Evolutionary conservation across 2,329 filamentous ascomycete species (phyloP), one percentile per base, ranked within the genome.

Genomic region (Ophiocordyceps robertsii): DNA sequence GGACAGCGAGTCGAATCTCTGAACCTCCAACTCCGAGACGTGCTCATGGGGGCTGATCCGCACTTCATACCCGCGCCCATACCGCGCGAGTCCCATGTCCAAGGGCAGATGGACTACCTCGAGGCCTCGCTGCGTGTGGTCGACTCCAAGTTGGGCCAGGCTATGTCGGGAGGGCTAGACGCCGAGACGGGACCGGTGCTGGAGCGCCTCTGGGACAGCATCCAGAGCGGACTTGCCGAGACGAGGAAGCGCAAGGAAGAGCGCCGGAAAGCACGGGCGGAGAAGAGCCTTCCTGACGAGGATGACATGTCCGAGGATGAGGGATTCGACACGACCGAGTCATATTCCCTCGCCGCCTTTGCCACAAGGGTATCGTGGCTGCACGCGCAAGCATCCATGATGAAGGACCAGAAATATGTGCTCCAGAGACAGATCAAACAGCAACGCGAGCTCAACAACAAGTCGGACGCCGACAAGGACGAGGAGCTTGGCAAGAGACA

Each of bases 391-490:
- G 76, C 86, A n/a, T 82, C 80, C 16, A 76, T 76, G 17, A 68
- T 95, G 31, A 81, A 85, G 47, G 85, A 95, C 52, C 89, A 96
- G 57, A 93, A 95, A 58, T 77, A 79, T 39, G 89, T 95, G 19
- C 72, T 96, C 9, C 83, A 90, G 54, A 79, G 88, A 37, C 89
- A 96, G 59, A 90, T 95, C 54, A 90, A 94, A 64, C 89, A 96
- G 58, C 90, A 96, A 63, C 83, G 89, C 45, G 87, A 94, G 56
- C 73, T 95, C 44, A 94, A 94, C 63, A 88, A 73, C 65, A 89
- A 89, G 56, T 88, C 86, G 1, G 87, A 94, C 50, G 70, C 75
- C 17, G 73, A 80, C 46, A 77, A 80, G 54, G 80, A 83, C 51
- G 72, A 72, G 35, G 75, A 83, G 47, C 59, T 84, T n/a, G 66